Evolutionary conservation across 257 asterid genomes (phyloP), one percentile per base, ranked within the genome.

Genomic region (Penstemon davidsonii): DNA sequence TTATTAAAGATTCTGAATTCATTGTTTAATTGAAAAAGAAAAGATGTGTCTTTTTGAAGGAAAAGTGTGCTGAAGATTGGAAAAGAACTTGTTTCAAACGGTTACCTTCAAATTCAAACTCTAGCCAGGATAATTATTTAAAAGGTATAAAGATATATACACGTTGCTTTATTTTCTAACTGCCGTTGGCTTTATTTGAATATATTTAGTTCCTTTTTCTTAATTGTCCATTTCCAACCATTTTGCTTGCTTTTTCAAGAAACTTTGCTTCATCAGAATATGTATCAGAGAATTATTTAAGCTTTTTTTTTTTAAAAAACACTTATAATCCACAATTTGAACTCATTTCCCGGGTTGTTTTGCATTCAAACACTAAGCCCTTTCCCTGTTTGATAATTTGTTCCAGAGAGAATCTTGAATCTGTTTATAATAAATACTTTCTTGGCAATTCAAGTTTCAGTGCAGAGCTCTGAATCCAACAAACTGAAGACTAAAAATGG

Each of bases 31-130:
- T 25, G 33, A 25, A 25, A 25, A 25, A 75, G 45, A 63, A 61
- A 55, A 66, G 33, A 19, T 25, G 50, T 18, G 47, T 69, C 68
- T 60, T 67, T 75, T 66, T 43, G 69, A 54, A 62, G 79, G 70
- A 73, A 64, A 67, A 75, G 72, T 42, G 47, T n/a, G 47, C 43
- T 2, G 62, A 33, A 18, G 61, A 58, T 55, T 62, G 58, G 62
- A 44, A 77, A 72, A 57, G 78, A 82, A 75, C 71, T 64, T 80
- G 83, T 77, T 76, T 81, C 78, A 84, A 74, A 90, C 82, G 70
- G 79, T 54, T 77, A 73, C 74, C 67, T 75, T 75, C 85, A 85
- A 89, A 87, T 83, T 90, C 91, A 79, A 85, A 82, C 6, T 45
- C 67, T 12, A 46, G 76, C 39, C 81, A 59, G 3, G 25, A 38